Conservation (phyloP, 768 basidiomycete species). For the Megacollybia marginata region DNA sequence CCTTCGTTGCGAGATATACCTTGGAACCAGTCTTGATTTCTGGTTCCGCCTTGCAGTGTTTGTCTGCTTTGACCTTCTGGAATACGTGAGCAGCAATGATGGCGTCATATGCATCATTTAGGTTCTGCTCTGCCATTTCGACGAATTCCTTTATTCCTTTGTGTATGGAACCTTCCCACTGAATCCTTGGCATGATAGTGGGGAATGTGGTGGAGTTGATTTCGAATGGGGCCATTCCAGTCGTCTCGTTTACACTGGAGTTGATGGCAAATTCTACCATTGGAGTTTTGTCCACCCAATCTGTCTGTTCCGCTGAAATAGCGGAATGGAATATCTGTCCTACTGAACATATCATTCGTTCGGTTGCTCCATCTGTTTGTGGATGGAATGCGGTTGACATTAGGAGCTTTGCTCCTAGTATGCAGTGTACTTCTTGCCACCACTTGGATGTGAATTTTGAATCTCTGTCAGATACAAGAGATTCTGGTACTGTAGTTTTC, state of each 20-base stretch:
- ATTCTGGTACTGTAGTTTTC: no score
- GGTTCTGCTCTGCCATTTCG: conserved; percentile 10
- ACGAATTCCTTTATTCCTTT: conserved; percentile 19
- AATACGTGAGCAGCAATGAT: conserved; percentile 24
- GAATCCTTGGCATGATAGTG: conserved; percentile 11
- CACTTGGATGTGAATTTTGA: no score
- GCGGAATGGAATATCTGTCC: no score
- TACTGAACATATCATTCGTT: no score
- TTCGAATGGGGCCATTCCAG: not conserved
- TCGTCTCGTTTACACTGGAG: no score
- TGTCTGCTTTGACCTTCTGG: conserved; percentile 22
- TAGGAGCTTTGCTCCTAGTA: no score
- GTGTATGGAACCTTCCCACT: not conserved
- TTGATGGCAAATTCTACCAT: not conserved
- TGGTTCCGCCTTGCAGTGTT: conserved; percentile 7
- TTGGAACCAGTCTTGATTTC: conserved; percentile 13
- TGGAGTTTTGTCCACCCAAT: not conserved
- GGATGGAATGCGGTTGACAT: no score
- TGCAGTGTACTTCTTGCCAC: no score
- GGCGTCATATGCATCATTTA: conserved; percentile 26
- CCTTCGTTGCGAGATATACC: conserved; percentile 29
- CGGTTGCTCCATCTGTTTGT: no score
- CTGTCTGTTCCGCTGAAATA: not conserved
- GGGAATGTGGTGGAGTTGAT: conserved; percentile 4
- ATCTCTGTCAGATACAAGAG: no score